phyloP scores from a whole-genome alignment of 1,284 basidiomycete genomes.

The Malassezia vespertilionis region DNA sequence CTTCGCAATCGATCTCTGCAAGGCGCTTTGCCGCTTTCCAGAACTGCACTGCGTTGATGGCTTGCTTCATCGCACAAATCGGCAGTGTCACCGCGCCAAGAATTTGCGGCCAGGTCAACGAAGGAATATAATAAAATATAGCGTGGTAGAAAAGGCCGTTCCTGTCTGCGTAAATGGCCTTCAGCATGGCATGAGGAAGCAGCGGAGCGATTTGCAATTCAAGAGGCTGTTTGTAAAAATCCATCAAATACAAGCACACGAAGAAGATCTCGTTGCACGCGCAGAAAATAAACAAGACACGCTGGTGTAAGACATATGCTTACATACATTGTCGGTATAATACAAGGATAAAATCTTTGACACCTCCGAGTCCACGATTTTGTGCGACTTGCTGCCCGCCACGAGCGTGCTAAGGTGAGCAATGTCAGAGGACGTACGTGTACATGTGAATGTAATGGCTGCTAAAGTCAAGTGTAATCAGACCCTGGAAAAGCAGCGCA shows the following conservation, averaged over 20 bases:
- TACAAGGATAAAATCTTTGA: constrained; percentile 83
- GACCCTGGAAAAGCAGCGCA: constrained; percentile 78
- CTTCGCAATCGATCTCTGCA: constrained; percentile 37
- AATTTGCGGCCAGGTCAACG: constrained; percentile 69
- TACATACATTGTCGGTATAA: constrained; percentile 77
- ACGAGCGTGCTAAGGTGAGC: constrained; percentile 63
- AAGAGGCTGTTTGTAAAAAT: constrained; percentile 56
- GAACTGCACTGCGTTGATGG: constrained; percentile 90
- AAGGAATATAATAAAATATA: constrained; percentile 34
- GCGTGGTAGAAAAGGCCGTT: neutral
- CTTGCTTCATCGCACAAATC: constrained; percentile 72
- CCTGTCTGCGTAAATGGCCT: constrained; percentile 2
- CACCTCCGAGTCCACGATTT: constrained; percentile 77
- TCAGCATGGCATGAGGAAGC: constrained; percentile 19
- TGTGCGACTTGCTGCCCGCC: constrained; percentile 85
- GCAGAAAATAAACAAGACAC: constrained; percentile 81
- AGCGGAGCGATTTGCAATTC: constrained; percentile 27
- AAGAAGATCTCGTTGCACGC: constrained; percentile 97
- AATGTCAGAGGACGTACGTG: constrained; percentile 56
- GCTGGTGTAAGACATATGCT: constrained; percentile 12
- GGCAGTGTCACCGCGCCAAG: constrained; percentile 61
- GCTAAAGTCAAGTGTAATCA: constrained; percentile 93
- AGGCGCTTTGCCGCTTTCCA: constrained; percentile 93
- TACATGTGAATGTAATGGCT: constrained; percentile 99
- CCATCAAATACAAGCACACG: constrained; percentile 87